phyloP scores from a whole-genome alignment of 1,284 basidiomycete genomes.

The Heliocybe sulcata region DNA sequence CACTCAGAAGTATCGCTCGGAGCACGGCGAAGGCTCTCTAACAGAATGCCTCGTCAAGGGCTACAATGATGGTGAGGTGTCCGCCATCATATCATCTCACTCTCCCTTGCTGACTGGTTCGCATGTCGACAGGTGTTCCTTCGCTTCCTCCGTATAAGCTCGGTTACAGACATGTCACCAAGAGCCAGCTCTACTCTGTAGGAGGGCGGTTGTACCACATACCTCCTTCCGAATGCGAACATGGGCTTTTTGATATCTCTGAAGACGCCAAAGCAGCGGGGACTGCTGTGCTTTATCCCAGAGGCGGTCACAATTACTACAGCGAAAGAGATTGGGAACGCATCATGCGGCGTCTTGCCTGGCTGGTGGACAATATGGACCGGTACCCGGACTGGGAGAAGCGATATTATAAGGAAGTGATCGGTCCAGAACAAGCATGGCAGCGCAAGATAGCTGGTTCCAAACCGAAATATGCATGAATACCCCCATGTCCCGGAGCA shows the following conservation, averaged over 20 bases:
- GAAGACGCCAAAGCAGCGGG: slow-evolving; percentile 10
- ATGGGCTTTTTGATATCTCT: slow-evolving; percentile 30
- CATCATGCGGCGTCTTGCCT: slow-evolving; percentile 31
- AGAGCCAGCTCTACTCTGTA: slow-evolving; percentile 37
- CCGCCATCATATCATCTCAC: not conserved
- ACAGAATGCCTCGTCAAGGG: slow-evolving; percentile 43
- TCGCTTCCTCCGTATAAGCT: slow-evolving; percentile 38
- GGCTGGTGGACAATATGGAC: slow-evolving; percentile 30
- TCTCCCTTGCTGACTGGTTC: too few species aligned
- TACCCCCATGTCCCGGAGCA: too few species aligned
- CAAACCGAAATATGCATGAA: too few species aligned
- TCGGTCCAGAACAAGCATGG: not conserved
- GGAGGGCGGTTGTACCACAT: slow-evolving; percentile 37
- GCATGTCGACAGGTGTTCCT: slow-evolving; percentile 34
- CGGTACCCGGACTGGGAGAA: slow-evolving; percentile 13
- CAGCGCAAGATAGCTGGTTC: not conserved
- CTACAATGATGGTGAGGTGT: slow-evolving; percentile 43
- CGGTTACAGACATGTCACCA: slow-evolving; percentile 43
- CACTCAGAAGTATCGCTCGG: slow-evolving; percentile 23
- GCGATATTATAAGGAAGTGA: slow-evolving; percentile 5
- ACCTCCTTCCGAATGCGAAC: slow-evolving; percentile 36
- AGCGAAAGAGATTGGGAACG: slow-evolving; percentile 43
- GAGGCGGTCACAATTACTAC: slow-evolving; percentile 56
- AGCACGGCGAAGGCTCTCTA: slow-evolving; percentile 29
- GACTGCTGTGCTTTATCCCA: slow-evolving; percentile 20